phyloP scores from a whole-genome alignment of 2,329 filamentous ascomycete genomes.

The Exophiala sideris region DNA sequence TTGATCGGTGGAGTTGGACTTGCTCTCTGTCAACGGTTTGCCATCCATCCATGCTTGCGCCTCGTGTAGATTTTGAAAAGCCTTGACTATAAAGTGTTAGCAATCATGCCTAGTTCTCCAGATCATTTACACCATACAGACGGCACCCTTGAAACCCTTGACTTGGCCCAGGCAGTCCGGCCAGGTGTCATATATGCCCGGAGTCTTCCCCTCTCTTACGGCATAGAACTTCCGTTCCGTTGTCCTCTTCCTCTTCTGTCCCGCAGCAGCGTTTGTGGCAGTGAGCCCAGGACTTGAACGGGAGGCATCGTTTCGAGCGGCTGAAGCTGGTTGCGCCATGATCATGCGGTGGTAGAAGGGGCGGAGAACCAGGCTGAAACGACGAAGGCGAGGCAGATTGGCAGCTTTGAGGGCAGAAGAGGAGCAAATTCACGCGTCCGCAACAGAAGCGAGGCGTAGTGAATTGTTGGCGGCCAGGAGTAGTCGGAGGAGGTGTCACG shows the following conservation, averaged over 20 bases:
- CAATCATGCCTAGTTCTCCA: background rate
- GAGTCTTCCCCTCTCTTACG: slow-evolving; percentile 57
- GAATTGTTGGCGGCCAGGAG: too few species aligned
- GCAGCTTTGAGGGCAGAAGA: background rate
- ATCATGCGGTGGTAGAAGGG: slow-evolving; percentile 1
- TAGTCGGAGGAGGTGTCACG: too few species aligned
- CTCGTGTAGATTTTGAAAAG: slow-evolving; percentile 68
- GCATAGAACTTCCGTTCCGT: slow-evolving; percentile 59
- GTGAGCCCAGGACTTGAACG: slow-evolving; percentile 13
- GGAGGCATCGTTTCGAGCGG: slow-evolving; percentile 8
- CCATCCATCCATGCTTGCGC: slow-evolving; percentile 75
- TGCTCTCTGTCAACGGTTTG: slow-evolving; percentile 42
- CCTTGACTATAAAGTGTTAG: slow-evolving; percentile 61
- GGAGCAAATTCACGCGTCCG: background rate
- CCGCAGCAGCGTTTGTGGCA: slow-evolving; percentile 18
- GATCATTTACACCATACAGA: slow-evolving; percentile 54
- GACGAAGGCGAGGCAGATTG: slow-evolving; percentile 24
- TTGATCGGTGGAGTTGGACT: slow-evolving; percentile 36
- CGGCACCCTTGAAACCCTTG: slow-evolving; percentile 61
- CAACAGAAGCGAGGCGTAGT: background rate
- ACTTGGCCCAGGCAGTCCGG: slow-evolving; percentile 60
- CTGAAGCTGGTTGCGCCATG: slow-evolving; percentile 23
- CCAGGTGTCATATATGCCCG: slow-evolving; percentile 64
- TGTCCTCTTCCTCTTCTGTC: slow-evolving; percentile 53
- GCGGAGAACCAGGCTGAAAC: slow-evolving; percentile 2